Percentiles rank a stretch among this genome's conserved stretches.
Evolutionary conservation across 2,329 filamentous ascomycete species (phyloP).

Genomic region (Ilyonectria destructans): DNA sequence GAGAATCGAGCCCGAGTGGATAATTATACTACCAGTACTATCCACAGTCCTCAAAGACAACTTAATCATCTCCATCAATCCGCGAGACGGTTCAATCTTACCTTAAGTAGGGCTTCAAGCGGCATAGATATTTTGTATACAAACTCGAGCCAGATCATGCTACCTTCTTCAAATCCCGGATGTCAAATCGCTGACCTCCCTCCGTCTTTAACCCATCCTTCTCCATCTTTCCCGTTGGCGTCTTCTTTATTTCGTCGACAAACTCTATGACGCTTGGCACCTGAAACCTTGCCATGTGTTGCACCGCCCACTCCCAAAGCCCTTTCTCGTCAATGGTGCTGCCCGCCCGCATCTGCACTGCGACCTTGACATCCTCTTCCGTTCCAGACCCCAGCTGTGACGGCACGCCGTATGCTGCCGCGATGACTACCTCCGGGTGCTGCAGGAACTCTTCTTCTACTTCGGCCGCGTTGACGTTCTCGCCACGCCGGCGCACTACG

Average conservation of each 20-base stretch:
- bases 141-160: not conserved
- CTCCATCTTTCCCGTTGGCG: slow-evolving; percentile 19
- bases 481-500: slow-evolving; percentile 25
- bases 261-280: slow-evolving; percentile 18
- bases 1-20: too few relatives aligned
- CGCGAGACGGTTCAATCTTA: too few relatives aligned
- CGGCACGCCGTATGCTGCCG: slow-evolving; percentile 11
- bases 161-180: not conserved
- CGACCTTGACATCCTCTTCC: slow-evolving; percentile 17
- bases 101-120: too few relatives aligned
- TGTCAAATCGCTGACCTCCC: slow-evolving; percentile 13
- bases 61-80: too few relatives aligned
- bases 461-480: slow-evolving; percentile 27
- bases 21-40: too few relatives aligned
- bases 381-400: slow-evolving; percentile 12
- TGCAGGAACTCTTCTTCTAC: slow-evolving; percentile 30
- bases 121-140: too few relatives aligned
- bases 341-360: slow-evolving; percentile 13
- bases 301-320: slow-evolving; percentile 17
- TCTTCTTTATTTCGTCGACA: slow-evolving; percentile 14
- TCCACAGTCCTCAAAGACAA: too few relatives aligned
- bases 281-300: slow-evolving; percentile 22
- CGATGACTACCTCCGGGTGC: slow-evolving; percentile 27
- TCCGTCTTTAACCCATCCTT: slow-evolving; percentile 7
- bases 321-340: slow-evolving; percentile 6